Conservation (phyloP, 495 filamentous ascomycete species). For the Lepraria neglecta region DNA sequence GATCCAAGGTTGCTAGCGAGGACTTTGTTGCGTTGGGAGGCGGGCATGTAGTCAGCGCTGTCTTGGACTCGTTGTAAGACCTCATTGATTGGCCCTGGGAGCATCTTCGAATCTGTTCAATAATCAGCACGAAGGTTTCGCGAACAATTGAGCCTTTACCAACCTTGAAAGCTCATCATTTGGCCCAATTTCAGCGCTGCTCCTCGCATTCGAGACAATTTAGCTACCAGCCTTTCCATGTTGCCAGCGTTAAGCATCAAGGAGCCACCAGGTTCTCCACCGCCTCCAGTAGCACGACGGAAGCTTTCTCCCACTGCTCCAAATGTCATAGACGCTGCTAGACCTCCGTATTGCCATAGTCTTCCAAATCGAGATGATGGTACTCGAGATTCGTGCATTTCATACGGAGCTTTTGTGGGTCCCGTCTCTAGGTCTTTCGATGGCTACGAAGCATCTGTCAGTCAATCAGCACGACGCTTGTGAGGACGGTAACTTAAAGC, state of each 20-base stretch:
- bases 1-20: slow-evolving; percentile 69
- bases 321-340: slow-evolving; percentile 92
- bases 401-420: slow-evolving; percentile 42
- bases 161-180: slow-evolving; percentile 91
- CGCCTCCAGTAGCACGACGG: slow-evolving; percentile 55
- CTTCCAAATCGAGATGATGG: slow-evolving; percentile 81
- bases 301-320: slow-evolving; percentile 83
- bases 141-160: slow-evolving; percentile 14
- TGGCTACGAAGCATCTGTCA: slow-evolving; percentile 36
- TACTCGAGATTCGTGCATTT: slow-evolving; percentile 82
- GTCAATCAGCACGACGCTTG: slow-evolving; percentile 36
- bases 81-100: slow-evolving; percentile 74
- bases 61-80: slow-evolving; percentile 94
- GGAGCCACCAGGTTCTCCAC: slow-evolving; percentile 56
- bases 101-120: slow-evolving; percentile 75
- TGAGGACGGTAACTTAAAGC: not conserved
- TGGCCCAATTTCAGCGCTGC: slow-evolving; percentile 98
- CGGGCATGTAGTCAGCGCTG: slow-evolving; percentile 95
- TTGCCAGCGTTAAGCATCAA: slow-evolving; percentile 84
- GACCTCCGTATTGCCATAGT: slow-evolving; percentile 88
- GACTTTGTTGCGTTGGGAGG: slow-evolving; percentile 81
- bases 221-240: slow-evolving; percentile 85
- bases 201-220: slow-evolving; percentile 90
- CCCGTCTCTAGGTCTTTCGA: slow-evolving; percentile 23
- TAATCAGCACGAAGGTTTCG: slow-evolving; percentile 17